Evolutionary conservation across 2,329 filamentous ascomycete species (phyloP).

Genomic region (Thielaviopsis populi): DNA sequence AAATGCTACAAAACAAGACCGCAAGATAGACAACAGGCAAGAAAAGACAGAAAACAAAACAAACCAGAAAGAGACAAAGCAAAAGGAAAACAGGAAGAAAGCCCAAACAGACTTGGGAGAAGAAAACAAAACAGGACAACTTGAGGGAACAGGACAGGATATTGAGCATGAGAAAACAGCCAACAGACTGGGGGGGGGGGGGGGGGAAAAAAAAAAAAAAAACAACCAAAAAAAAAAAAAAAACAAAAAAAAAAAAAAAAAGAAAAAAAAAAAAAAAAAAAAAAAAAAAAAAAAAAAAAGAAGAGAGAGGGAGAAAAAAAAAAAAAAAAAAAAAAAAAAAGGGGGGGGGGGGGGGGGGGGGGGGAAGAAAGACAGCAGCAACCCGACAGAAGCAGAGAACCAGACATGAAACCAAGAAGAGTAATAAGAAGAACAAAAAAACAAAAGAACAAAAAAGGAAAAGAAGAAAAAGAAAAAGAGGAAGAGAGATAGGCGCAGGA

Average conservation of each 20-base stretch:
- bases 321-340: too few relatives aligned
- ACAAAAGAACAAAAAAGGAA: background rate
- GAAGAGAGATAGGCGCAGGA: background rate
- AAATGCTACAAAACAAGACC: background rate
- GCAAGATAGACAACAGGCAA: background rate
- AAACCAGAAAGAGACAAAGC: too few relatives aligned
- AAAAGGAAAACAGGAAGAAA: too few relatives aligned
- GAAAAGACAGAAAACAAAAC: background rate
- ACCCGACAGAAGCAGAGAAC: background rate
- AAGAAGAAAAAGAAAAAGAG: background rate
- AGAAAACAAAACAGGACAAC: slow-evolving; percentile 8
- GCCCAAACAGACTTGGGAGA: background rate
- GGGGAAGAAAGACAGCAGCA: slow-evolving; percentile 18
- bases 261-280: slow-evolving; percentile 20
- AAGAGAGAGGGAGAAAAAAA: slow-evolving; percentile 20
- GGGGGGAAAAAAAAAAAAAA: slow-evolving; percentile 19
- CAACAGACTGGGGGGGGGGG: slow-evolving; percentile 15
- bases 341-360: too few relatives aligned
- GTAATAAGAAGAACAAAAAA: background rate
- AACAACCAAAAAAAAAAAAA: slow-evolving; percentile 17
- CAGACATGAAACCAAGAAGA: background rate
- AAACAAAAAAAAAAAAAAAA: slow-evolving; percentile 20
- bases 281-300: slow-evolving; percentile 20
- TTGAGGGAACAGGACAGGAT: slow-evolving; percentile 17
- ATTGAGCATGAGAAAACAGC: slow-evolving; percentile 18